Conservation (phyloP, 2,329 filamentous ascomycete genomes). For the Penicillium hordei region DNA sequence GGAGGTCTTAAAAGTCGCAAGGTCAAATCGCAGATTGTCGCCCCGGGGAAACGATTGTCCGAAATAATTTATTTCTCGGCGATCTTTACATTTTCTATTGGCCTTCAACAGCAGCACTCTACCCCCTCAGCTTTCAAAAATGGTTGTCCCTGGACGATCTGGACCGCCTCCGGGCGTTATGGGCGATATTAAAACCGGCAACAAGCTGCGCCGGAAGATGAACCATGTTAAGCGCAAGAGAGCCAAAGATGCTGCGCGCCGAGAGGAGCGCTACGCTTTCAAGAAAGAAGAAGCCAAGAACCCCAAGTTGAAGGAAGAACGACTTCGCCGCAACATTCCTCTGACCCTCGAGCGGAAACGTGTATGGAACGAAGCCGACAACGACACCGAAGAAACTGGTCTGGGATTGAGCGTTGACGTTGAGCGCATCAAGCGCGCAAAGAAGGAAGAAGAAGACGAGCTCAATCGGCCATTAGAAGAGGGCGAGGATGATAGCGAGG, state of each 20-base stretch:
- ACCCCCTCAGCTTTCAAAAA: constrained; percentile 28
- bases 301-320: constrained; percentile 69
- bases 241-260: constrained; percentile 68
- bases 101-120: constrained; percentile 4
- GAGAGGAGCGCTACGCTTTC: constrained; percentile 72
- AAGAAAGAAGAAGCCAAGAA: constrained; percentile 85
- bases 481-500: constrained; percentile 46
- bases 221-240: constrained; percentile 81
- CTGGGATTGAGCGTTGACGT: constrained; percentile 51
- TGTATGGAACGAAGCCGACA: constrained; percentile 77
- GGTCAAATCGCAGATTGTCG: constrained; percentile 15
- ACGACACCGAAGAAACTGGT: constrained; percentile 46
- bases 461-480: constrained; percentile 43
- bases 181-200: constrained; percentile 60
- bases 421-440: constrained; percentile 50
- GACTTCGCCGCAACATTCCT: constrained; percentile 76
- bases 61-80: constrained; percentile 33
- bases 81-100: constrained; percentile 9
- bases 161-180: constrained; percentile 47
- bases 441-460: constrained; percentile 47
- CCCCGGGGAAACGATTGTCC: constrained; percentile 29
- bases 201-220: constrained; percentile 77
- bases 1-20: constrained; percentile 13
- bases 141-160: constrained; percentile 51
- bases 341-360: constrained; percentile 82